These are phyloP conservation scores for Paecilomyces sp. DNA, from an alignment of 2,329 filamentous ascomycete species.

Conservation along the genomic window DNA sequence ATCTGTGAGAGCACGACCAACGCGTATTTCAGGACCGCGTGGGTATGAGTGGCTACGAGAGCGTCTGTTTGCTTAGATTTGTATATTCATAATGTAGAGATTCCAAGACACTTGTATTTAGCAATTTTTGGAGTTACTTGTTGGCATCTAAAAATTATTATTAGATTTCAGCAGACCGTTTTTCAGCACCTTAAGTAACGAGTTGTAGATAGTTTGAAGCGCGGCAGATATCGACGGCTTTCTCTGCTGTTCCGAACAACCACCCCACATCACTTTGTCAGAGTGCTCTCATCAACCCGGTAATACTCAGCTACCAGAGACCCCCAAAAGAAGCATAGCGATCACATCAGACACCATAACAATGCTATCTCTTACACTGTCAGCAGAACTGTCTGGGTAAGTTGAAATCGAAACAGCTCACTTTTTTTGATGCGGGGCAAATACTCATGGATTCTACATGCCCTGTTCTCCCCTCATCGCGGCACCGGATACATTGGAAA, in stretches of 20 bases:
- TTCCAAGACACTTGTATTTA: not conserved
- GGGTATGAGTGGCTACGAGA: not conserved
- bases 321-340: not conserved
- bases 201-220: not conserved
- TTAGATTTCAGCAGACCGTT: not conserved
- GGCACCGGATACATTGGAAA: not conserved
- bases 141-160: not conserved
- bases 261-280: not conserved
- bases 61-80: not conserved
- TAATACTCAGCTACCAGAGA: not conserved
- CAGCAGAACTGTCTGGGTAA: constrained; percentile 32
- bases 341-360: constrained; percentile 4
- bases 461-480: not conserved
- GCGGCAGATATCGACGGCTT: not conserved
- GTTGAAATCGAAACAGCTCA: constrained; percentile 2
- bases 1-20: constrained; percentile 14
- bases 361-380: constrained; percentile 34
- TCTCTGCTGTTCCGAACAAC: not conserved
- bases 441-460: not conserved
- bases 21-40: not conserved
- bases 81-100: not conserved
- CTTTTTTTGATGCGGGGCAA: not conserved
- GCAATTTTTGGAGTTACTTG: not conserved
- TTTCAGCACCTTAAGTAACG: not conserved
- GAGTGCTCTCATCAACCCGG: constrained; percentile 3